Evolutionary conservation across 169 alveolate species (phyloP), one percentile per base, ranked within the genome.

Genomic region (Cryptosporidium viatorum): DNA sequence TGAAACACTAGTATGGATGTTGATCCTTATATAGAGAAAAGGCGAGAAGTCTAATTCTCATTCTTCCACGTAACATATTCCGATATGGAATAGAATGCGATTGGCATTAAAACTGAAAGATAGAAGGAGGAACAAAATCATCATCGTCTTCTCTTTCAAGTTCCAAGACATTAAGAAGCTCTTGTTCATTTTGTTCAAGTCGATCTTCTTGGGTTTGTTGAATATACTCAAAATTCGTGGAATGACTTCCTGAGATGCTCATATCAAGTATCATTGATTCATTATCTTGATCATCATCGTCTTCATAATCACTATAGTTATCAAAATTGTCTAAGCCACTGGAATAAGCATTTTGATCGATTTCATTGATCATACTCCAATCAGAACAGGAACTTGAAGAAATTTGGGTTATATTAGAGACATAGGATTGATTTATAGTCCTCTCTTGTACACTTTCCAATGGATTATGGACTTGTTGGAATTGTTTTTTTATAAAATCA

Each of bases 161-260:
- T 7, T 48, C 55, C 5, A 48, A 48, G 21, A 0, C 55, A 16
- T 48, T 14, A 14, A 48, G 21, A 48, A 48, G 2, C 55, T 48
- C 55, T 0, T 55, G 23, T 0, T 7, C 67, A 10, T n/a, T 26
- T 21, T 55, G 67, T 2, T 55, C 67, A 26, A 26, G 35, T 12
- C 16, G 8, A 10, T 55, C 67, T 26, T n/a, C 29, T 37, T 55
- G 67, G 39, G 14, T 26, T 26, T 21, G 67, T 4, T 65, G 71
- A 37, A 65, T 37, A n/a, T 65, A 65, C 26, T 65, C 71, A 31
- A 65, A 65, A n/a, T 65, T 37, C 3, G 71, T 65, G 23, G 71
- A 65, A 65, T 65, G 50, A 21, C 71, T 65, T 9, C 26, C 71
- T n/a, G 71, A n/a, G 12, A 29, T n/a, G 51, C 71, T 65, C 71